Conservation (phyloP, 2,329 filamentous ascomycete genomes). For the Hypoxylon sp. region DNA sequence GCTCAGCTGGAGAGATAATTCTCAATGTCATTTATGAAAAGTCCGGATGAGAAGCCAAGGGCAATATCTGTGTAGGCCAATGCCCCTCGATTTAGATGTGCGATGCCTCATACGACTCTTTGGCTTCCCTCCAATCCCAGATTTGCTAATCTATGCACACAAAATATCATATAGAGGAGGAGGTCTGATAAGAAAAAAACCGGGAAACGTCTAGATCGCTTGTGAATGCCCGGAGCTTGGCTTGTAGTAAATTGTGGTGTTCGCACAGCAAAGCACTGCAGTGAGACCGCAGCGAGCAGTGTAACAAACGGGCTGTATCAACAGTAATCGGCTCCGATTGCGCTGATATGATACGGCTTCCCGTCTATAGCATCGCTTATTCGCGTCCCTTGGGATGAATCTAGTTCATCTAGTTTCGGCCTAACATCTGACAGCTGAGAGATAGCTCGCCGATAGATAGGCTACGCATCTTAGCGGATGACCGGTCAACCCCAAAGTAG, state of each 20-base stretch:
- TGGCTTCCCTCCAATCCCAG: neutral
- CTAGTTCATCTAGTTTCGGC: constrained; percentile 32
- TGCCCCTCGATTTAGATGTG: constrained; percentile 14
- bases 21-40: constrained; percentile 8
- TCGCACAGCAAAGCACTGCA: constrained; percentile 30
- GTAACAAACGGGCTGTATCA: constrained; percentile 26
- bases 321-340: constrained; percentile 41
- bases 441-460: constrained; percentile 30
- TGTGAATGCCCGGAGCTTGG: constrained; percentile 30
- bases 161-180: constrained; percentile 7
- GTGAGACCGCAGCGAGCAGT: constrained; percentile 25
- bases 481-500: constrained; percentile 37
- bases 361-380: constrained; percentile 32
- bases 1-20: constrained; percentile 28
- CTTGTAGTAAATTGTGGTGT: constrained; percentile 21
- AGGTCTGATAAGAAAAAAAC: constrained; percentile 20
- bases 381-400: constrained; percentile 30
- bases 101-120: constrained; percentile 10
- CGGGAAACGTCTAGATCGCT: constrained; percentile 27
- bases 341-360: constrained; percentile 30
- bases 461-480: constrained; percentile 41
- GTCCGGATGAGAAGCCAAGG: constrained; percentile 1
- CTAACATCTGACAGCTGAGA: constrained; percentile 43
- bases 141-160: constrained; percentile 2
- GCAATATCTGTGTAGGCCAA: neutral